Conservation (phyloP, 768 basidiomycete genomes). For the Lanmaoa pseudosensibilis region DNA sequence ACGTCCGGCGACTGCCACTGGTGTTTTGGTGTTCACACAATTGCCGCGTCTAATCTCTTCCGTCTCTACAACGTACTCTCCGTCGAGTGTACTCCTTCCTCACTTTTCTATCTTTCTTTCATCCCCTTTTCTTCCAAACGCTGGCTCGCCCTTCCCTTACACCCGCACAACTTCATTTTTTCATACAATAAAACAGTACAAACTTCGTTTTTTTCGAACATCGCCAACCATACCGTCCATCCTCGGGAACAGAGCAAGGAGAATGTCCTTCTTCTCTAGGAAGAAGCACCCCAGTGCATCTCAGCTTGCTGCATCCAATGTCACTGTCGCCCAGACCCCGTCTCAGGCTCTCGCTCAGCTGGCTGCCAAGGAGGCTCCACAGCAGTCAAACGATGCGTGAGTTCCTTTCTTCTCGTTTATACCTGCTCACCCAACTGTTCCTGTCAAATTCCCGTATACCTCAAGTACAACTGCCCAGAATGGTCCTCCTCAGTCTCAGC, state of each 20-base stretch:
- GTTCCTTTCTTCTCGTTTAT: constrained; percentile 20
- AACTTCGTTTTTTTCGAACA: constrained; percentile 15
- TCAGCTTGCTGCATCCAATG: constrained; percentile 44
- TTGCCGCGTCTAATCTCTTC: constrained; percentile 17
- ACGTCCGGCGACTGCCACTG: not conserved
- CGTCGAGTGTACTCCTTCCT: constrained; percentile 1
- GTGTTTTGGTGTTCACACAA: constrained; percentile 11
- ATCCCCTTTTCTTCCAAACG: constrained; percentile 17
- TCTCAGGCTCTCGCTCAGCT: constrained; percentile 68
- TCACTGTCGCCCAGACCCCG: constrained; percentile 62
- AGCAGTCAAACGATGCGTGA: constrained; percentile 38
- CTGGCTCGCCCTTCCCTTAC: constrained; percentile 24
- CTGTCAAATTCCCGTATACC: not conserved
- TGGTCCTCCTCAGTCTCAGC: constrained; percentile 30
- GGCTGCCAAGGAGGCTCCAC: constrained; percentile 32
- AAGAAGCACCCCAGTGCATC: constrained; percentile 68
- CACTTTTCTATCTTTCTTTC: constrained; percentile 9
- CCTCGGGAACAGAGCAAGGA: constrained; percentile 57
- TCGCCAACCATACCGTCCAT: constrained; percentile 67
- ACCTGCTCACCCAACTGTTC: constrained; percentile 2
- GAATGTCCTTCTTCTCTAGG: constrained; percentile 94
- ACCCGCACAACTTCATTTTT: constrained; percentile 1
- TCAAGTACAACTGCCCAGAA: constrained; percentile 24
- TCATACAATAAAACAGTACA: constrained; percentile 13
- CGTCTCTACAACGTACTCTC: constrained; percentile 17